A percentile compares a stretch with the other conserved stretches of the same genome.
phyloP scores from a whole-genome alignment of 768 basidiomycete species.

The Pleurotus eryngii region DNA sequence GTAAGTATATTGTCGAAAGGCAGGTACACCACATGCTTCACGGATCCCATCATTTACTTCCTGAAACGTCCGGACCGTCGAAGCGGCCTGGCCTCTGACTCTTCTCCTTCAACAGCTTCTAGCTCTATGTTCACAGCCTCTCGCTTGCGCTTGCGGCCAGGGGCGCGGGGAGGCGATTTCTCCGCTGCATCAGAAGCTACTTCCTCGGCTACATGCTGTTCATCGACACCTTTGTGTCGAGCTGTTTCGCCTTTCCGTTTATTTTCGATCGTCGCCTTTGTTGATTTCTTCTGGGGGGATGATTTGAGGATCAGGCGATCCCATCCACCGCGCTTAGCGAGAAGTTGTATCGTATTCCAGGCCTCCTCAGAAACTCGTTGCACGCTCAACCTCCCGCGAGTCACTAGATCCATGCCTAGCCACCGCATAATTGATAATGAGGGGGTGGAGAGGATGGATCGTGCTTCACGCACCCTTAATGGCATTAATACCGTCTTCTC shows the following conservation, averaged over 20 bases:
- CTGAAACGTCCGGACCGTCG: background rate
- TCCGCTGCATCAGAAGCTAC: background rate
- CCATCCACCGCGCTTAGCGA: slow-evolving; percentile 82
- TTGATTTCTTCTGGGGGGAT: slow-evolving; percentile 17
- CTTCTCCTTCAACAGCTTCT: background rate
- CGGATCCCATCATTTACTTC: background rate
- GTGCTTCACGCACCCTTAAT: slow-evolving; percentile 50
- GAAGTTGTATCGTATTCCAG: slow-evolving; percentile 54
- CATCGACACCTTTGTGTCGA: background rate
- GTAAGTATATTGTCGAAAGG: no score
- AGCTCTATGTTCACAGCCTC: background rate
- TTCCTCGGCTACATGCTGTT: background rate
- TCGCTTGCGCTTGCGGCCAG: slow-evolving; percentile 35
- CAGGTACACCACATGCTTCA: no score
- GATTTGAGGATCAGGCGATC: slow-evolving; percentile 42
- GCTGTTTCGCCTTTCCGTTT: background rate
- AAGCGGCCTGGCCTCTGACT: background rate
- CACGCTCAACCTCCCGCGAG: slow-evolving; percentile 81
- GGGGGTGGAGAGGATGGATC: background rate
- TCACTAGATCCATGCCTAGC: slow-evolving; percentile 75
- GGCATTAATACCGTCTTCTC: slow-evolving; percentile 52
- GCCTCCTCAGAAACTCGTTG: slow-evolving; percentile 70
- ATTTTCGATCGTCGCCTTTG: background rate
- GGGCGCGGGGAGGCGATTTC: background rate
- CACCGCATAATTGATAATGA: background rate